Evolutionary conservation across 768 basidiomycete species (phyloP), one percentile per base, ranked within the genome.

Genomic region (Antrodiella citrinella): DNA sequence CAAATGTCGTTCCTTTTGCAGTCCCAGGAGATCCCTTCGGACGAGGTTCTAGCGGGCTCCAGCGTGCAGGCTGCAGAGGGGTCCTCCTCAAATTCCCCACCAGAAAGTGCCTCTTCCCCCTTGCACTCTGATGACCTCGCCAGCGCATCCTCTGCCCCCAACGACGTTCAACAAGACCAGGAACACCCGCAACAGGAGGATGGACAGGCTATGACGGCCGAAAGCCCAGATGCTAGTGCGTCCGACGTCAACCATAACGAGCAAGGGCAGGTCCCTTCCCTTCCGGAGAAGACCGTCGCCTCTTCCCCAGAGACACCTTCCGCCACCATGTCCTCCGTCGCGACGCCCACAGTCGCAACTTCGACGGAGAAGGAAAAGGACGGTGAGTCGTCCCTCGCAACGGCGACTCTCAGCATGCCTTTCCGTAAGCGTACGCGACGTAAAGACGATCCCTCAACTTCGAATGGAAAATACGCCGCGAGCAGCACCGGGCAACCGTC

Each of bases 281-380:
- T n/a, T n/a, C n/a, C n/a, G n/a, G n/a, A n/a, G n/a, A n/a, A 38
- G 35, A 10, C 35, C 10, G 18, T 10, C 18, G 10, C 35, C 22
- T 24, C 45, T 19, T 46, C 45, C 4, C 20, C 25, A 4, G 45
- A 24, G 4, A 46, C 45, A 38, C 35, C 18, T 18, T 24, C 24
- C 45, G 45, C 45, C n/a, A 24, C 45, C 45, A 24, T 45, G 30
- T 35, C 4, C 1, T 19, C 35, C 18, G 38, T 19, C 7, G 19
- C 43, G n/a, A 58, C 68, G 41, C 64, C 64, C 46, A 54, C n/a
- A n/a, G n/a, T n/a, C n/a, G n/a, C n/a, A n/a, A n/a, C n/a, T n/a
- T n/a, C 58, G 48, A 56, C 61, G 50, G 70, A 72, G 58, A 68
- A 63, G 60, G 70, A 72, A 54, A 66, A 60, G 51, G 67, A 70